phyloP scores from a whole-genome alignment of 1,284 basidiomycete genomes.

The Ustilago nuda region DNA sequence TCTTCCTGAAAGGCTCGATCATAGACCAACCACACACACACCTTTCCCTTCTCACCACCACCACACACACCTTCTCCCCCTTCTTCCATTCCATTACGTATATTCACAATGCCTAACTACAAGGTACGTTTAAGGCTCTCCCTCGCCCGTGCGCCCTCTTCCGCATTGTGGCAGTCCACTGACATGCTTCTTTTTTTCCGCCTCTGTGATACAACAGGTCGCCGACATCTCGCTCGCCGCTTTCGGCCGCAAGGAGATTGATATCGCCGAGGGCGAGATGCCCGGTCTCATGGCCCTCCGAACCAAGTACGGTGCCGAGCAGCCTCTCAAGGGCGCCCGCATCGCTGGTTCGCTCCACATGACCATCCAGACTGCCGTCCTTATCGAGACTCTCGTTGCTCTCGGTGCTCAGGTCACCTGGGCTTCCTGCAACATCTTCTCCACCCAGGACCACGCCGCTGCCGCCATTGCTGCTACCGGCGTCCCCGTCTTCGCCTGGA shows the following conservation, averaged over 20 bases:
- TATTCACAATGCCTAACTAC: constrained; percentile 59
- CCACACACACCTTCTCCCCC: constrained; percentile 1
- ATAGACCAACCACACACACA: neutral
- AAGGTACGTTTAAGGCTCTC: constrained; percentile 34
- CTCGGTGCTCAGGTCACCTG: constrained; percentile 98
- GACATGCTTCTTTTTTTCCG: neutral
- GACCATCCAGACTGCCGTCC: constrained; percentile 85
- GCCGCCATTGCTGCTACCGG: constrained; percentile 98
- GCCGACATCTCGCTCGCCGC: constrained; percentile 93
- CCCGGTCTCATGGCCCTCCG: constrained; percentile 68
- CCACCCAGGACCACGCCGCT: constrained; percentile 97
- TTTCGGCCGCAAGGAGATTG: constrained; percentile 97
- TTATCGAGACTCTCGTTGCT: constrained; percentile 76
- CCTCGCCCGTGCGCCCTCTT: neutral
- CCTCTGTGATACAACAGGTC: constrained; percentile 55
- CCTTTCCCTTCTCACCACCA: constrained; percentile 33
- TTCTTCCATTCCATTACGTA: neutral
- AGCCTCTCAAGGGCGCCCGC: constrained; percentile 94
- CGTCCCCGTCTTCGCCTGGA: constrained; percentile 99
- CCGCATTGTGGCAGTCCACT: neutral
- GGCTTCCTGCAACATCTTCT: constrained; percentile 99
- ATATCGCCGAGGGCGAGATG: constrained; percentile 82
- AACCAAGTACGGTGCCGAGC: constrained; percentile 78
- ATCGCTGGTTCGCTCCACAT: constrained; percentile 82
- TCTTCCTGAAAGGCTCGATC: constrained; percentile 9